Percentiles rank a stretch among this genome's conserved stretches.
Evolutionary conservation across 768 basidiomycete genomes (phyloP).

Genomic region (Mycena venus): DNA sequence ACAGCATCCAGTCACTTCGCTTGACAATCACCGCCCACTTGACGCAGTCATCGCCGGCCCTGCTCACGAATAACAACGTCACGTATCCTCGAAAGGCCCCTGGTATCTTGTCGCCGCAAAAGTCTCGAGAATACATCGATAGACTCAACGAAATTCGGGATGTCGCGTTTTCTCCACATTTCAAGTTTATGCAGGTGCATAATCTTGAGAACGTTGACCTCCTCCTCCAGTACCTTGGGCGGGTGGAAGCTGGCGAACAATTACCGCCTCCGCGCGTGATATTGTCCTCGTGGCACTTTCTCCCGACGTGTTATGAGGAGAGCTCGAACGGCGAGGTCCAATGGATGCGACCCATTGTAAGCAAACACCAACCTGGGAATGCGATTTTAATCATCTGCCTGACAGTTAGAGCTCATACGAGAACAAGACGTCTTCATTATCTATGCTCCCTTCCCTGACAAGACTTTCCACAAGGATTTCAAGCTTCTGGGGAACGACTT

Average conservation of each 20-base stretch:
- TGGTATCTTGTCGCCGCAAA: not conserved
- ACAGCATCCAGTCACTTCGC: not conserved
- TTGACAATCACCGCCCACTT: not conserved
- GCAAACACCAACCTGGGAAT: not conserved
- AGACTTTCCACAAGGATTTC: constrained; percentile 23
- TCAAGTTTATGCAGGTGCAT: constrained; percentile 7
- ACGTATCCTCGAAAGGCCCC: constrained; percentile 8
- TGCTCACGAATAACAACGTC: constrained; percentile 13
- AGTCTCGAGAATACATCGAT: constrained; percentile 14
- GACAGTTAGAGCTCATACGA: constrained; percentile 18
- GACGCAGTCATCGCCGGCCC: not conserved
- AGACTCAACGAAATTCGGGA: constrained; percentile 2
- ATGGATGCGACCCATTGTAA: constrained; percentile 24
- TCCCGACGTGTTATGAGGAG: constrained; percentile 11
- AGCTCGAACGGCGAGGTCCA: constrained; percentile 28
- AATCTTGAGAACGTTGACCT: constrained; percentile 20
- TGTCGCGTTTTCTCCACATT: constrained; percentile 20
- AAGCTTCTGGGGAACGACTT: constrained; percentile 24
- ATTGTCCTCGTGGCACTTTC: constrained; percentile 24
- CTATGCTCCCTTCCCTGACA: constrained; percentile 14
- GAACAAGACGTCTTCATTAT: constrained; percentile 29
- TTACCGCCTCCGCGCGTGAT: constrained; percentile 15
- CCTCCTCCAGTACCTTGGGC: constrained; percentile 8
- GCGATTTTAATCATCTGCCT: not conserved
- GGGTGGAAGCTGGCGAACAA: not conserved